Evolutionary conservation across 345 rosid genomes (phyloP).

Genomic region (Corchorus capsularis): DNA sequence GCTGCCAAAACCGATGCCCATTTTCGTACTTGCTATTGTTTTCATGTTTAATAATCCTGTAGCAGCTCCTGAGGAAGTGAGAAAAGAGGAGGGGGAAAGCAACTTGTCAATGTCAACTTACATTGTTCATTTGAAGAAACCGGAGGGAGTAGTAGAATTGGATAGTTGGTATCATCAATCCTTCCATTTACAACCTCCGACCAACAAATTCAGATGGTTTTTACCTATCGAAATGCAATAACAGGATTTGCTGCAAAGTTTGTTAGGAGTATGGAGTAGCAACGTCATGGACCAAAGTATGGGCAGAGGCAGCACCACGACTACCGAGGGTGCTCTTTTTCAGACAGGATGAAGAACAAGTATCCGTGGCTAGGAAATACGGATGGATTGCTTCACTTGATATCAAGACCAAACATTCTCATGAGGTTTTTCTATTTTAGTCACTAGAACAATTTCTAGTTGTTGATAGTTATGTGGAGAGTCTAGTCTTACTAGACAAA

Average conservation of each 20-base stretch:
- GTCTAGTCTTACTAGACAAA: too few species aligned
- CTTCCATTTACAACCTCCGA: constrained; percentile 36
- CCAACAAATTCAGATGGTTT: constrained; percentile 31
- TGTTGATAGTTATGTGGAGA: too few species aligned
- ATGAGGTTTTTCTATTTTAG: too few species aligned
- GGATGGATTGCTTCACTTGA: too few species aligned
- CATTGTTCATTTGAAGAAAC: constrained; percentile 35
- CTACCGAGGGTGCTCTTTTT: too few species aligned
- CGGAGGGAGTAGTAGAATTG: constrained; percentile 21
- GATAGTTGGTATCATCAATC: constrained; percentile 40
- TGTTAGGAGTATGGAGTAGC: too few species aligned
- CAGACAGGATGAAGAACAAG: too few species aligned
- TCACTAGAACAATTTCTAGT: too few species aligned
- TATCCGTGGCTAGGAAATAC: too few species aligned
- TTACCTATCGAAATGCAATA: constrained; percentile 39
- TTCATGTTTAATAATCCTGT: constrained; percentile 25
- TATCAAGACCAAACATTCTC: too few species aligned
- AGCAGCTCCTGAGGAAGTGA: constrained; percentile 8
- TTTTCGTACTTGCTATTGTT: constrained; percentile 20
- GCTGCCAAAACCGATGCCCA: constrained; percentile 16
- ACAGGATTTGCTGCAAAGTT: constrained; percentile 59
- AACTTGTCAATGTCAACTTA: constrained; percentile 31
- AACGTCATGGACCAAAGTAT: too few species aligned
- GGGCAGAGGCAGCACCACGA: too few species aligned
- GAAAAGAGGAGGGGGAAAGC: constrained; percentile 2